Evolutionary conservation across 148 eudicot species (phyloP).

Genomic region (Rhododendron henanense): DNA sequence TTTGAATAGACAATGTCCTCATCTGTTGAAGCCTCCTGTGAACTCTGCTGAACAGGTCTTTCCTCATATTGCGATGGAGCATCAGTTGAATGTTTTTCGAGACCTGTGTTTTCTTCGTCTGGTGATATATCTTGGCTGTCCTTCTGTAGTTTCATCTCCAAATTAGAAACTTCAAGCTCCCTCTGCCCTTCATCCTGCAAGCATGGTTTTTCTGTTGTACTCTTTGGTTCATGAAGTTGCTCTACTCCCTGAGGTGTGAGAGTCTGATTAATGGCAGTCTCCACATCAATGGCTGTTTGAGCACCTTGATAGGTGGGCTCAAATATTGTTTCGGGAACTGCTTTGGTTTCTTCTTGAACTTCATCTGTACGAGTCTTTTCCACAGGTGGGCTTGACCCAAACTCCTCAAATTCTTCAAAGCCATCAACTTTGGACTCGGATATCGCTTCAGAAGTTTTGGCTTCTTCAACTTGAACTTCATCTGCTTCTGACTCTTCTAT

Average conservation of each 20-base stretch:
- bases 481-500: background rate
- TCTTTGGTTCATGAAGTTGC: background rate
- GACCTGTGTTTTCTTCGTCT: constrained; percentile 9
- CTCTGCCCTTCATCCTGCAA: constrained; percentile 9
- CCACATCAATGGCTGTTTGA: constrained; percentile 1
- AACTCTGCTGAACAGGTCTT: background rate
- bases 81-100: constrained; percentile 10
- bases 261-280: background rate
- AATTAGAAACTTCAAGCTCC: constrained; percentile 15
- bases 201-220: constrained; percentile 6
- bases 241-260: background rate
- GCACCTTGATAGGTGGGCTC: constrained; percentile 3
- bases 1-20: background rate
- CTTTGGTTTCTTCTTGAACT: constrained; percentile 12
- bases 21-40: constrained; percentile 10
- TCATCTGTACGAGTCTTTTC: constrained; percentile 1
- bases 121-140: constrained; percentile 9
- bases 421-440: background rate
- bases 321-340: background rate
- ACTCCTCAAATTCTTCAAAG: constrained; percentile 11
- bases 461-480: constrained; percentile 18
- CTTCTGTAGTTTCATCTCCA: constrained; percentile 11
- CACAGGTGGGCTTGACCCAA: constrained; percentile 1
- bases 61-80: constrained; percentile 2
- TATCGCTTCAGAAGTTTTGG: constrained; percentile 7